phyloP scores from a whole-genome alignment of 1,284 basidiomycete genomes.

The Grifola frondosa region DNA sequence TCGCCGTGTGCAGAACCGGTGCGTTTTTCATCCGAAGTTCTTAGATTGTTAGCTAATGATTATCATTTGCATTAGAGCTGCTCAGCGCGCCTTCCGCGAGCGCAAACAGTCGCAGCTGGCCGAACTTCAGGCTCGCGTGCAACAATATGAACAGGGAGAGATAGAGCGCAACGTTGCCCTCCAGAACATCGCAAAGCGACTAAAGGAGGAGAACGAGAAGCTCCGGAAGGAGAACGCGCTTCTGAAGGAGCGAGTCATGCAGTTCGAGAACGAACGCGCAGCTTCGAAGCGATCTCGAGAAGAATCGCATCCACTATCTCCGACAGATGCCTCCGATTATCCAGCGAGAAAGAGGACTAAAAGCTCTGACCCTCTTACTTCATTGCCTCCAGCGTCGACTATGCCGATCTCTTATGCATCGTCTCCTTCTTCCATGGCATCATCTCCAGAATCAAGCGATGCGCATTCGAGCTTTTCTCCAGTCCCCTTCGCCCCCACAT shows the following conservation, averaged over 20 bases:
- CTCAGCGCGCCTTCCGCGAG: slow-evolving; percentile 89
- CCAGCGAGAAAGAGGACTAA: slow-evolving; percentile 48
- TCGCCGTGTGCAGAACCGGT: slow-evolving; percentile 78
- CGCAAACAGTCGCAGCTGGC: slow-evolving; percentile 87
- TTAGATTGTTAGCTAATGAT: too few species aligned
- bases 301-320: slow-evolving; percentile 37
- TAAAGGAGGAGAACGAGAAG: slow-evolving; percentile 84
- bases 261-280: slow-evolving; percentile 45
- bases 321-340: slow-evolving; percentile 28
- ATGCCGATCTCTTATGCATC: slow-evolving; percentile 25
- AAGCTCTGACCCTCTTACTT: slow-evolving; percentile 33
- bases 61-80: slow-evolving; percentile 54
- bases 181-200: slow-evolving; percentile 80
- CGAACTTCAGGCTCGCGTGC: slow-evolving; percentile 86
- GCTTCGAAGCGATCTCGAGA: slow-evolving; percentile 53
- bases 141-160: slow-evolving; percentile 87
- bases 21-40: slow-evolving; percentile 13
- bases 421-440: slow-evolving; percentile 44
- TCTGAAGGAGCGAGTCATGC: slow-evolving; percentile 60
- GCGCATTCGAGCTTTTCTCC: slow-evolving; percentile 48
- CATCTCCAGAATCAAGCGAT: slow-evolving; percentile 51
- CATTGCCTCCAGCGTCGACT: slow-evolving; percentile 19
- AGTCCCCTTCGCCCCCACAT: slow-evolving; percentile 35
- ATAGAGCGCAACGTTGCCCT: slow-evolving; percentile 86
- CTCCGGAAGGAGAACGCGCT: slow-evolving; percentile 63